Evolutionary conservation across 495 filamentous ascomycete genomes (phyloP).

Genomic region (Cercophora sp.): DNA sequence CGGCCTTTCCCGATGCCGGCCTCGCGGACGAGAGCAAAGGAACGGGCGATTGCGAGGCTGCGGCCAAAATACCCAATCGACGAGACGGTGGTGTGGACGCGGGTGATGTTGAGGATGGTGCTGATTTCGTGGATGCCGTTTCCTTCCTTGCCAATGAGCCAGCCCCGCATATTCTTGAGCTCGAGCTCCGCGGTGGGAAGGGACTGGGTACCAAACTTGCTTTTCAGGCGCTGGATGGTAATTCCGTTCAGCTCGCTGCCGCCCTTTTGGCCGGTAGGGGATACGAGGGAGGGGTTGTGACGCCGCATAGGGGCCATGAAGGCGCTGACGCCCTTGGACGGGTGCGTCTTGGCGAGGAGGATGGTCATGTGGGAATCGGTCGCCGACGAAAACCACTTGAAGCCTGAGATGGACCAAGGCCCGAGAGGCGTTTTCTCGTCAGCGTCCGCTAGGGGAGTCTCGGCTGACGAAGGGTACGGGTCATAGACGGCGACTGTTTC

Average conservation of each 20-base stretch:
- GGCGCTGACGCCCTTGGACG: slow-evolving; percentile 51
- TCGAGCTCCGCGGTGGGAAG: slow-evolving; percentile 70
- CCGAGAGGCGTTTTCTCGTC: slow-evolving; percentile 47
- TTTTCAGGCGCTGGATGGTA: slow-evolving; percentile 63
- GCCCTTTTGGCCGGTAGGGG: slow-evolving; percentile 11
- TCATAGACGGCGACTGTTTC: slow-evolving; percentile 56
- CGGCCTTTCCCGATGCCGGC: slow-evolving; percentile 37
- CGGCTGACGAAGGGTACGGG: slow-evolving; percentile 18
- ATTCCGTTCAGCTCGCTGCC: slow-evolving; percentile 61
- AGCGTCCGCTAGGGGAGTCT: slow-evolving; percentile 13
- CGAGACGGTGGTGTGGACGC: slow-evolving; percentile 58
- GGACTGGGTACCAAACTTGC: slow-evolving; percentile 65
- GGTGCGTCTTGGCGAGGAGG: slow-evolving; percentile 61
- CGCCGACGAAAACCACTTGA: slow-evolving; percentile 75
- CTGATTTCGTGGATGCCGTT: slow-evolving; percentile 62
- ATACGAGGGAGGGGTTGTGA: slow-evolving; percentile 29
- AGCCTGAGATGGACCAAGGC: slow-evolving; percentile 60
- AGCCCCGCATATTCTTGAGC: slow-evolving; percentile 55
- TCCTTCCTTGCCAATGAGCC: slow-evolving; percentile 59
- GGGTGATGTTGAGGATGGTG: slow-evolving; percentile 65
- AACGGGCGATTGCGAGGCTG: slow-evolving; percentile 57
- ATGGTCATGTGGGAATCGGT: slow-evolving; percentile 69
- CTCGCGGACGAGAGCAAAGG: slow-evolving; percentile 45
- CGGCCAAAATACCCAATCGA: slow-evolving; percentile 57
- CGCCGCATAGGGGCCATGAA: slow-evolving; percentile 65